These are phyloP conservation scores for Tylopilus orsonianus DNA, from an alignment of 1,284 basidiomycete genomes.

Conservation along the genomic window DNA sequence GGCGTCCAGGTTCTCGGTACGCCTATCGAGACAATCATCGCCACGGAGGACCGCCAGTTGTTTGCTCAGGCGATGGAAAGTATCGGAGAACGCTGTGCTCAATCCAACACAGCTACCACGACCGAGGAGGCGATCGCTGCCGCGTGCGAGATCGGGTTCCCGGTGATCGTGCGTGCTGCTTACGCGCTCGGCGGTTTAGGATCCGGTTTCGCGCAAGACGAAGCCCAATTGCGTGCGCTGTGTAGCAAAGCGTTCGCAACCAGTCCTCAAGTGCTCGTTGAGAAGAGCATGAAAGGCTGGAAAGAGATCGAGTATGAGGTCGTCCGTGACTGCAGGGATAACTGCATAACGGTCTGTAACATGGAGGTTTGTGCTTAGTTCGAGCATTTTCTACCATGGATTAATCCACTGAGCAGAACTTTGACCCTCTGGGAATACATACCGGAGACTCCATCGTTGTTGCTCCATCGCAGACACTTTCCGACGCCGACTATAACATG, in stretches of 20 bases:
- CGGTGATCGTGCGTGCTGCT: constrained; percentile 95
- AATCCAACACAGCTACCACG: constrained; percentile 83
- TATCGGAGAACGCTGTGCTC: constrained; percentile 94
- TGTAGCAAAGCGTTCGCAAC: constrained; percentile 96
- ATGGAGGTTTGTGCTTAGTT: constrained; percentile 80
- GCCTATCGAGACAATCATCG: constrained; percentile 96
- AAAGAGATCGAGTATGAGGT: constrained; percentile 99
- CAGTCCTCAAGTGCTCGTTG: constrained; percentile 94
- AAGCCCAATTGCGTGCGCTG: constrained; percentile 81
- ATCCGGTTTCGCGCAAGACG: constrained; percentile 92
- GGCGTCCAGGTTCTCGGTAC: constrained; percentile 96
- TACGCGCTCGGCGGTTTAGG: constrained; percentile 96
- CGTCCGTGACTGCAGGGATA: constrained; percentile 96
- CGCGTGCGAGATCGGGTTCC: constrained; percentile 90
- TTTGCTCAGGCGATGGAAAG: constrained; percentile 95
- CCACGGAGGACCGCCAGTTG: constrained; percentile 94
- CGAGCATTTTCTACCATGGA: background rate
- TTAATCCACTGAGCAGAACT: constrained; percentile 64
- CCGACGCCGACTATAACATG: constrained; percentile 99
- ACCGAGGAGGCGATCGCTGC: constrained; percentile 84
- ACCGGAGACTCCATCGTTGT: constrained; percentile 99
- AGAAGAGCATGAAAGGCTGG: constrained; percentile 99
- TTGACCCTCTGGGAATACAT: constrained; percentile 97
- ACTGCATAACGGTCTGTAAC: constrained; percentile 99
- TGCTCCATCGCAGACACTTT: constrained; percentile 96